Evolutionary conservation across 2,329 filamentous ascomycete species (phyloP).

Genomic region (Neonectria magnoliae): DNA sequence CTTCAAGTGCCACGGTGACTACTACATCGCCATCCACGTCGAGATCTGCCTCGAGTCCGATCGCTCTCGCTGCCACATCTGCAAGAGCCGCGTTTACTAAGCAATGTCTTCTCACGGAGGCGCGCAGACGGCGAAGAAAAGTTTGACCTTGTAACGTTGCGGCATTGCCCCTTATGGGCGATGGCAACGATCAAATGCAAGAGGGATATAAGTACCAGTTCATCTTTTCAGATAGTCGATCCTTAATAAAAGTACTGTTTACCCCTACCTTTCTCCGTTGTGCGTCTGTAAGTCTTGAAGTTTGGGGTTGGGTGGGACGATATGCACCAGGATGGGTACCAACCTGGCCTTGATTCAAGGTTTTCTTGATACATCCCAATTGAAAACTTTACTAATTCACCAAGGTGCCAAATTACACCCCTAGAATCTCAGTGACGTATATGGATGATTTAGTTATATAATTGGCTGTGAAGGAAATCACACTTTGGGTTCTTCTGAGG

Average conservation of each 20-base stretch:
- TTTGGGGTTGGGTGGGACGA: background rate
- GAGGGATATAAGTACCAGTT: conserved; percentile 13
- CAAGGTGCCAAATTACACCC: no score
- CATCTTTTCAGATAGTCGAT: conserved; percentile 20
- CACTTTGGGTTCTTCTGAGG: no score
- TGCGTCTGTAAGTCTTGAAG: background rate
- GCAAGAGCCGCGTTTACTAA: conserved; percentile 14
- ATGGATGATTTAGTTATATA: no score
- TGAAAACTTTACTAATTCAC: no score
- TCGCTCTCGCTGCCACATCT: conserved; percentile 17
- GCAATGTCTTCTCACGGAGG: background rate
- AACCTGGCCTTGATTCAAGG: no score
- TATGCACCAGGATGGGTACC: background rate
- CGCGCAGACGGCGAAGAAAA: background rate
- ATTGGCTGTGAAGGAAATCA: no score
- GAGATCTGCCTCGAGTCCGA: conserved; percentile 35
- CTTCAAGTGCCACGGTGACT: conserved; percentile 36
- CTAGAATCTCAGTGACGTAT: no score
- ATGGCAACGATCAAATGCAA: background rate
- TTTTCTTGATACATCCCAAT: no score
- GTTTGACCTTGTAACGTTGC: background rate
- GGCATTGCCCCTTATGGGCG: background rate
- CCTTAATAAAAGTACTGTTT: conserved; percentile 22
- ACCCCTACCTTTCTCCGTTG: background rate
- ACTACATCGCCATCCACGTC: conserved; percentile 39